phyloP scores from a whole-genome alignment of 306 rosid species.

The Castanea crenata region DNA sequence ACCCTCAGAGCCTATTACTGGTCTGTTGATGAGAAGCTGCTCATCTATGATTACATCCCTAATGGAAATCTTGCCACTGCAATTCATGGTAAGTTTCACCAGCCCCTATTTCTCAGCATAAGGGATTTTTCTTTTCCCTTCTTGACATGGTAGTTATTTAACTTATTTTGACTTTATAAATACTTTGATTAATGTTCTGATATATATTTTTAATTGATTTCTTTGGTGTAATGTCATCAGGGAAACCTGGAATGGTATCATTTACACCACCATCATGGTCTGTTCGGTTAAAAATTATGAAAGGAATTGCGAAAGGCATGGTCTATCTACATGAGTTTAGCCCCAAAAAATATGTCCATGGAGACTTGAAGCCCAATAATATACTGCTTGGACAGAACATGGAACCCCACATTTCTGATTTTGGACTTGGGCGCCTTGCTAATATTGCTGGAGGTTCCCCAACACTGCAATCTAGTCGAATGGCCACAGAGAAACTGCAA shows the following conservation, averaged over 20 bases:
- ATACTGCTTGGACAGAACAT: slow-evolving; percentile 75
- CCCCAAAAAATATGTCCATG: slow-evolving; percentile 96
- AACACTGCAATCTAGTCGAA: slow-evolving; percentile 65
- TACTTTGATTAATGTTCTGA: background rate
- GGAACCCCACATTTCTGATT: slow-evolving; percentile 84
- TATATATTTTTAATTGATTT: slow-evolving; percentile 28
- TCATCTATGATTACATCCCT: slow-evolving; percentile 84
- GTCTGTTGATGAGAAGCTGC: slow-evolving; percentile 99
- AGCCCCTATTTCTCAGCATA: background rate
- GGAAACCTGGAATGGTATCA: slow-evolving; percentile 62
- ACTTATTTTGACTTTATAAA: background rate
- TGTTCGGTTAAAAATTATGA: slow-evolving; percentile 64
- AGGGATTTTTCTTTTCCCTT: background rate
- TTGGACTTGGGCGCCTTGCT: slow-evolving; percentile 95
- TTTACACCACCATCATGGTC: slow-evolving; percentile 71
- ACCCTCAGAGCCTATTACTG: slow-evolving; percentile 89
- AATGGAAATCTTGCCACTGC: slow-evolving; percentile 88
- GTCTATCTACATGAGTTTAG: slow-evolving; percentile 86
- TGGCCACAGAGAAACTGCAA: slow-evolving; percentile 52
- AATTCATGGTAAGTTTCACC: slow-evolving; percentile 64
- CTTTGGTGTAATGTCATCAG: slow-evolving; percentile 36
- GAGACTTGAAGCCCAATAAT: slow-evolving; percentile 84
- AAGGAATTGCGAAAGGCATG: slow-evolving; percentile 83
- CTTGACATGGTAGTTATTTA: background rate
- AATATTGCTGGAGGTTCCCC: slow-evolving; percentile 90